phyloP scores from a whole-genome alignment of 1,139 yeast species.

The Taphrina pruni region DNA sequence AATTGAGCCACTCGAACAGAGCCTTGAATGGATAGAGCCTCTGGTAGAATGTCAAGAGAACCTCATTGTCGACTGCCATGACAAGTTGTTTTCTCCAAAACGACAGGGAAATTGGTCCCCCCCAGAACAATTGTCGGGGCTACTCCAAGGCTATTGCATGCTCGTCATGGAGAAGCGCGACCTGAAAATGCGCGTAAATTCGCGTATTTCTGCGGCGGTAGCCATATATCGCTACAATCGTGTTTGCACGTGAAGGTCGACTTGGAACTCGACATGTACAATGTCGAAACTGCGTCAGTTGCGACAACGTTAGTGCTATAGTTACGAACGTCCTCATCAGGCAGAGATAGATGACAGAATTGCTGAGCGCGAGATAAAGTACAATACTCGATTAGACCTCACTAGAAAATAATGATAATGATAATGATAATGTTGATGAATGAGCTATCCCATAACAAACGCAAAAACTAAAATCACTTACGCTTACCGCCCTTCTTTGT shows the following conservation, averaged over 20 bases:
- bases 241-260: too few relatives aligned
- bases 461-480: constrained; percentile 28
- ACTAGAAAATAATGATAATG: constrained; percentile 1
- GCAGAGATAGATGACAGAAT: too few relatives aligned
- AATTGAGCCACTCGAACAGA: constrained; percentile 86
- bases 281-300: too few relatives aligned
- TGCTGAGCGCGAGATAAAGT: neutral
- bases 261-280: too few relatives aligned
- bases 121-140: too few relatives aligned
- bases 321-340: too few relatives aligned
- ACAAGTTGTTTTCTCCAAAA: too few relatives aligned
- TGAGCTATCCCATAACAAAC: constrained; percentile 17
- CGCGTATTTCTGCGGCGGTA: neutral
- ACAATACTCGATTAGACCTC: constrained; percentile 17
- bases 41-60: constrained; percentile 74
- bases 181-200: neutral
- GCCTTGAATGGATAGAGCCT: constrained; percentile 56
- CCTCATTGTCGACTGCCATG: constrained; percentile 49
- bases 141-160: neutral
- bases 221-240: too few relatives aligned
- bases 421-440: constrained; percentile 5
- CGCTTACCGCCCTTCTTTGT: constrained; percentile 58
- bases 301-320: too few relatives aligned
- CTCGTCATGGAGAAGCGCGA: neutral
- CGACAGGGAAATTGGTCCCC: too few relatives aligned